phyloP scores from a whole-genome alignment of 2,329 filamentous ascomycete species.

The Ascocoryne sarcoides region DNA sequence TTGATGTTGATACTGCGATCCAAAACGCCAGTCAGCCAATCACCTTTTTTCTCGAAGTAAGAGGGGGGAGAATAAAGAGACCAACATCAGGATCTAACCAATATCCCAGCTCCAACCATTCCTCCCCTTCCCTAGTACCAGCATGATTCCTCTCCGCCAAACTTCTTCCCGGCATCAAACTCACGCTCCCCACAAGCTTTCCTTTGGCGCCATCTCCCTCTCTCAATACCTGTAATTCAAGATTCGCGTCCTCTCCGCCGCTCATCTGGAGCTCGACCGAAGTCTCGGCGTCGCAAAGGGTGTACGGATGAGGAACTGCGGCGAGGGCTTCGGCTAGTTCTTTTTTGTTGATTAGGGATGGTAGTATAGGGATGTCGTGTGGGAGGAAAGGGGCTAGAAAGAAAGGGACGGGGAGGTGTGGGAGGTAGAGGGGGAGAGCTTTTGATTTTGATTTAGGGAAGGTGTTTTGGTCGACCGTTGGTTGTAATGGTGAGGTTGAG shows the following conservation, averaged over 20 bases:
- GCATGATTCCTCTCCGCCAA: neutral
- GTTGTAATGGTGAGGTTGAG: no score
- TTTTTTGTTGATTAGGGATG: neutral
- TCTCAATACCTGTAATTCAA: neutral
- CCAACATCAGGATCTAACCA: neutral
- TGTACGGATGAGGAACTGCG: slow-evolving; percentile 1
- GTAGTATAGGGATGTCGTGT: neutral
- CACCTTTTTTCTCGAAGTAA: neutral
- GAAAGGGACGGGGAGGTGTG: neutral
- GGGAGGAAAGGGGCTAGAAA: neutral
- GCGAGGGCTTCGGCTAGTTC: neutral
- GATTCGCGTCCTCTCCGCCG: neutral
- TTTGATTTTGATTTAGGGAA: neutral
- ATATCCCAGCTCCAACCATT: slow-evolving; percentile 1
- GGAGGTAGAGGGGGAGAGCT: neutral
- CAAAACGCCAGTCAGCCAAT: neutral
- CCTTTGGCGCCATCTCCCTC: neutral
- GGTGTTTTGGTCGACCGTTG: no score
- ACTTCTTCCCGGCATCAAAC: neutral
- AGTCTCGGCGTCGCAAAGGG: neutral
- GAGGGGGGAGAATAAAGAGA: neutral
- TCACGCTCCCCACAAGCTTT: neutral
- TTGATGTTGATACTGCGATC: neutral
- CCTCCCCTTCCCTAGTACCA: neutral
- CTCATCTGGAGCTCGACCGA: slow-evolving; percentile 1